A percentile compares a stretch with the other conserved stretches of the same genome.
Evolutionary conservation across 2,329 filamentous ascomycete species (phyloP).

Genomic region (Emergomyces pasteurianus): DNA sequence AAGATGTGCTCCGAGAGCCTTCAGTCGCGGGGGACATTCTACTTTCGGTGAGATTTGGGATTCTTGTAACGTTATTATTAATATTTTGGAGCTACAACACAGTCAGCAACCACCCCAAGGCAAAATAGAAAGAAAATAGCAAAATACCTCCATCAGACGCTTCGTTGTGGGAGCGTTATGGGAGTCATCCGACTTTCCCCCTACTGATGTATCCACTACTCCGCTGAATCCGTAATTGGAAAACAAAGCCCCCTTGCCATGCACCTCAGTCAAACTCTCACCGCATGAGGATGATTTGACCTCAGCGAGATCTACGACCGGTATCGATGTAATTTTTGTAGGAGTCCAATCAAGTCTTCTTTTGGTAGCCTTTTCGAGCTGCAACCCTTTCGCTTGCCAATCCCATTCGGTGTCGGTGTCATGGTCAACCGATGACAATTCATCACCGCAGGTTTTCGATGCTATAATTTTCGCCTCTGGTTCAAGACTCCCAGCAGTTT

Average conservation of each 20-base stretch:
- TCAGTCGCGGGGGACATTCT: not conserved
- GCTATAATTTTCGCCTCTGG: not conserved
- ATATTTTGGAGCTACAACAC: conserved; percentile 1
- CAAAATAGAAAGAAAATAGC: not conserved
- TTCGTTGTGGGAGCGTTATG: conserved; percentile 24
- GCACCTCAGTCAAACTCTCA: not conserved
- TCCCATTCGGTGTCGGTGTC: not conserved
- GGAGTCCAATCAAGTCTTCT: conserved; percentile 59
- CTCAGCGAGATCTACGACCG: conserved; percentile 13
- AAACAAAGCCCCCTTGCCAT: conserved; percentile 25
- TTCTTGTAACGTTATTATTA: not conserved
- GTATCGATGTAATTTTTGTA: conserved; percentile 32
- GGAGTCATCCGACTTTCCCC: conserved; percentile 4
- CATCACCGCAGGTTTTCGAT: not conserved
- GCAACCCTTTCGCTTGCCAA: conserved; percentile 3
- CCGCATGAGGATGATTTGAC: conserved; percentile 2
- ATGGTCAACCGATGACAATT: not conserved
- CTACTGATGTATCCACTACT: conserved; percentile 10
- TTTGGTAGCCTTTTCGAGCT: conserved; percentile 38
- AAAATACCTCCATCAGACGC: conserved; percentile 25
- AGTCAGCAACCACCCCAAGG: not conserved
- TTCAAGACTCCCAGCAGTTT: not conserved
- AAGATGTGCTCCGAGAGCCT: not conserved
- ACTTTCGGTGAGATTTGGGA: not conserved
- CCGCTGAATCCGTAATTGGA: conserved; percentile 30